phyloP scores from a whole-genome alignment of 176 grass and related monocot species.

The Pontederia crassipes region DNA sequence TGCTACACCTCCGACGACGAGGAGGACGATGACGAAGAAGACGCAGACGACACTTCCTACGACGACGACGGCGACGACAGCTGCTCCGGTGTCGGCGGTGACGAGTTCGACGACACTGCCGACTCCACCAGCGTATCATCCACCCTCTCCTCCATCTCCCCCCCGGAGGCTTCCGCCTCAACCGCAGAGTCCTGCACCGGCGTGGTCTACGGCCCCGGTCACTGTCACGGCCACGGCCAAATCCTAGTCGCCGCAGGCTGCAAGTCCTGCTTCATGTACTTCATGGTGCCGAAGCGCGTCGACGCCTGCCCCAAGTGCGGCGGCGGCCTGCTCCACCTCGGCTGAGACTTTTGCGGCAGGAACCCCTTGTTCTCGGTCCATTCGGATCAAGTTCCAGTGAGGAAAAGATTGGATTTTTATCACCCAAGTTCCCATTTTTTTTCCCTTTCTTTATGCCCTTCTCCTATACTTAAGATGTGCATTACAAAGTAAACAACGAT shows the following conservation, averaged over 20 bases:
- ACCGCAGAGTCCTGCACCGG: not conserved
- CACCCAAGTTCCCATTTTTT: not conserved
- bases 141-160: constrained; percentile 51
- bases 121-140: constrained; percentile 13
- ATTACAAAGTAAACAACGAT: no score
- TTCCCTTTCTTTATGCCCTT: no score
- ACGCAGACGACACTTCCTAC: not conserved
- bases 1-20: constrained; percentile 21
- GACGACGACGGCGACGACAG: not conserved
- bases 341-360: not conserved
- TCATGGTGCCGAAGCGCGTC: constrained; percentile 8
- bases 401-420: not conserved
- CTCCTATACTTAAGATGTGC: no score
- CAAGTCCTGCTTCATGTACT: constrained; percentile 12
- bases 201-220: not conserved
- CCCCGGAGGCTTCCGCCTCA: constrained; percentile 49
- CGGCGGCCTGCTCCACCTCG: constrained; percentile 11
- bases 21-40: not conserved
- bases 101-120: constrained; percentile 26
- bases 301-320: constrained; percentile 1
- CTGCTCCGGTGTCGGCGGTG: not conserved
- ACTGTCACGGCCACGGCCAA: not conserved
- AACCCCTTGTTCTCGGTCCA: not conserved
- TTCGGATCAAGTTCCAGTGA: not conserved
- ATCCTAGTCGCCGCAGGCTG: constrained; percentile 2